Evolutionary conservation across 179 eudicot genomes (phyloP).

Genomic region (Silene noctiflora): DNA sequence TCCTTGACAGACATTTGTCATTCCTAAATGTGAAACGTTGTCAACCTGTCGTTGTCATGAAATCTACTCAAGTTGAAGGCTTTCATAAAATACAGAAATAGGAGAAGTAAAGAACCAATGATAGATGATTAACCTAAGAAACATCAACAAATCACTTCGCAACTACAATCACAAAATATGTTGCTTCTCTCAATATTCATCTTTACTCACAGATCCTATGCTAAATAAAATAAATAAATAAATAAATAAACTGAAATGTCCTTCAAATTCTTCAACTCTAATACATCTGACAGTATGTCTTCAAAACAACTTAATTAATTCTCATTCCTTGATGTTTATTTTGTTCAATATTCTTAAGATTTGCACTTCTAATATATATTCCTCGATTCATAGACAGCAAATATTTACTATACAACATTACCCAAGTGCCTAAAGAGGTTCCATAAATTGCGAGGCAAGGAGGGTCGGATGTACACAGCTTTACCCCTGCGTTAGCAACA

Average conservation of each 20-base stretch:
- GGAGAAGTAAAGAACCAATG: neutral
- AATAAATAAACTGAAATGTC: constrained; percentile 12
- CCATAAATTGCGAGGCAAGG: no score
- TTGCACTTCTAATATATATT: neutral
- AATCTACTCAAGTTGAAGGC: constrained; percentile 10
- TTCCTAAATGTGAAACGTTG: constrained; percentile 43
- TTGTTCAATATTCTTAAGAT: neutral
- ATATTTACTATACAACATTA: neutral
- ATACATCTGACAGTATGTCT: neutral
- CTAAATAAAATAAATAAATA: no score
- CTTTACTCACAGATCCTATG: neutral
- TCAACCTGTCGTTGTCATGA: constrained; percentile 54
- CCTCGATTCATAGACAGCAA: neutral
- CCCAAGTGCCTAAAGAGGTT: no score
- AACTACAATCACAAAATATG: constrained; percentile 1
- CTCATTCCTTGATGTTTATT: constrained; percentile 2
- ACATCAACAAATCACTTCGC: neutral
- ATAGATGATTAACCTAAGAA: neutral
- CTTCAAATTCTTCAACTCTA: neutral
- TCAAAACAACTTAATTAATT: constrained; percentile 1
- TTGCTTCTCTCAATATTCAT: neutral
- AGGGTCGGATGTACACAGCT: no score
- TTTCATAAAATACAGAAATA: neutral
- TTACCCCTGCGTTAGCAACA: no score
- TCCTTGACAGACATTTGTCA: constrained; percentile 27